These are phyloP conservation scores for Erucastrum elatum DNA, from an alignment of 345 rosid genomes.

Conservation along the genomic window DNA sequence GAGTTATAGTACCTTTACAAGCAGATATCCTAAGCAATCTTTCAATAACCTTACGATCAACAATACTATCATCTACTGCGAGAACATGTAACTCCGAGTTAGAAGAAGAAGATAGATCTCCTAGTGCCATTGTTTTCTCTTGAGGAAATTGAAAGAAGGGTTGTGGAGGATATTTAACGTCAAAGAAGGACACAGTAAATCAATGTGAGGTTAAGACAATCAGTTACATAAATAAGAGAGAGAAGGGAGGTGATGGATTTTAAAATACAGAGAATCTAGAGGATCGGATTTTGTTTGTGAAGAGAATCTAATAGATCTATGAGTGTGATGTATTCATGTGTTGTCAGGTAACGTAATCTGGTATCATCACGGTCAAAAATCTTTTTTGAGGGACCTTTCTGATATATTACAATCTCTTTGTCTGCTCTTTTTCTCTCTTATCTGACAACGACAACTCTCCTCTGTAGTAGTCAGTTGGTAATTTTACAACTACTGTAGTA, in stretches of 20 bases:
- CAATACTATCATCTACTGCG: constrained; percentile 85
- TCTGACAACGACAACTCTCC: not conserved
- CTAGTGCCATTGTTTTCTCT: constrained; percentile 35
- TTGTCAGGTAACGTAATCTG: constrained; percentile 35
- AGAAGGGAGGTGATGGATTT: not conserved
- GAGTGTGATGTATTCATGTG: constrained; percentile 34
- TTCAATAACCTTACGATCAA: constrained; percentile 79
- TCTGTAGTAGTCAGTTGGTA: not conserved
- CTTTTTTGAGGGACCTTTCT: constrained; percentile 30
- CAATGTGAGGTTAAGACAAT: not conserved
- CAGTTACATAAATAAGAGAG: constrained; percentile 27
- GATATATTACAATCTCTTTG: constrained; percentile 9
- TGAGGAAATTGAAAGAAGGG: constrained; percentile 3
- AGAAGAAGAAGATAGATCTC: constrained; percentile 27
- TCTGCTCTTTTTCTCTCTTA: not conserved
- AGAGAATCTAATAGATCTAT: constrained; percentile 32
- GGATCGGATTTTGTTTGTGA: constrained; percentile 30
- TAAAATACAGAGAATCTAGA: constrained; percentile 3
- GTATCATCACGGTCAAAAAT: constrained; percentile 27
- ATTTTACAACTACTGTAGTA: not conserved
- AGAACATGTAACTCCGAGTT: constrained; percentile 77
- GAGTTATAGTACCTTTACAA: constrained; percentile 59
- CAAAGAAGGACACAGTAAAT: not conserved
- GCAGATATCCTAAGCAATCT: constrained; percentile 72
- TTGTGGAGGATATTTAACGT: constrained; percentile 12